A percentile compares a stretch with the other conserved stretches of the same genome.
phyloP scores from a whole-genome alignment of 164 flowering plant species.

The Nymphaea colorata region DNA sequence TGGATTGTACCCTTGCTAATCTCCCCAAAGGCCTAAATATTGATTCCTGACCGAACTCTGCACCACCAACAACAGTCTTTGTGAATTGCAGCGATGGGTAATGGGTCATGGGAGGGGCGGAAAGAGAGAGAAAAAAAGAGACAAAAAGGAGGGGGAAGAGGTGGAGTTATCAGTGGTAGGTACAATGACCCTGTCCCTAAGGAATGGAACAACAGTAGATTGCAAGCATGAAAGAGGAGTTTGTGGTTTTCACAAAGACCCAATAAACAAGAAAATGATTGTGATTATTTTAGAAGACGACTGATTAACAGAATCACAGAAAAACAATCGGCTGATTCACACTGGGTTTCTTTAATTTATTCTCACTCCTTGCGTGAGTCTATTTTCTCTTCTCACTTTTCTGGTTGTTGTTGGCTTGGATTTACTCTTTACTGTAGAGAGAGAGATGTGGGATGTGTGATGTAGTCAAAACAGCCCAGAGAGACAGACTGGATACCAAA shows the following conservation, averaged over 20 bases:
- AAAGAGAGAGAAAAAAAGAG: background rate
- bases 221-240: conserved; percentile 13
- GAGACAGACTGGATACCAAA: background rate
- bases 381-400: no score
- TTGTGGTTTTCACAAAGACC: background rate
- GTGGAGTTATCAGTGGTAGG: conserved; percentile 86
- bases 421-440: background rate
- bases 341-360: background rate
- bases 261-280: background rate
- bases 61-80: conserved; percentile 5
- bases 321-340: background rate
- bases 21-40: conserved; percentile 14
- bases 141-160: conserved; percentile 17
- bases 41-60: conserved; percentile 8
- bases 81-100: conserved; percentile 1
- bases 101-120: conserved; percentile 20
- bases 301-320: background rate
- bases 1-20: conserved; percentile 16
- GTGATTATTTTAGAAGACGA: background rate
- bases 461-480: background rate
- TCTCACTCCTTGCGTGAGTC: background rate
- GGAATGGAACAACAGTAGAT: conserved; percentile 22
- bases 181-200: background rate
- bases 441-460: background rate
- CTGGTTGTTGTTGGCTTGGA: background rate